Evolutionary conservation across 306 rosid genomes (phyloP), one percentile per base, ranked within the genome.

Genomic region (Lotus japonicus): DNA sequence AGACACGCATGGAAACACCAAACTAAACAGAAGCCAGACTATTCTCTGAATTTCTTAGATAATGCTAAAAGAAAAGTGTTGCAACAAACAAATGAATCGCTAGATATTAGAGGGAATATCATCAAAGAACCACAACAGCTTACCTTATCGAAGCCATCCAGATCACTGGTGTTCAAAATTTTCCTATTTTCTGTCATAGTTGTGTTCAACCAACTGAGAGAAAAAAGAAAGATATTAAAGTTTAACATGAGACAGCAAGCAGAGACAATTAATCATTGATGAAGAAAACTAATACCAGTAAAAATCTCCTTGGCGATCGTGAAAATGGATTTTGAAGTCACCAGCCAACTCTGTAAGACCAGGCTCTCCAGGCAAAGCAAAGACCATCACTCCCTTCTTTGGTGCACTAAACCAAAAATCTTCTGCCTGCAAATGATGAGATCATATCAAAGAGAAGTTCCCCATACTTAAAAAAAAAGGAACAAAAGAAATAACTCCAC

Each of bases 341-440:
- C 99, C 99, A 53, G 53, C 67, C 71, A 95, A 68, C 75, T 95
- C 97, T 4, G 99, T 82, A 71, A 95, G 87, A 75, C 99, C 99
- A 16, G 96, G 97, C 76, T 95, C 97, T 79, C 99, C 99, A 1
- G 96, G 99, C 79, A 90, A 75, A 5, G 95, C 97, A 75, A 95
- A 95, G 73, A 95, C 99, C 96, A 95, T 90, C 55, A 90, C 89
- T 65, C 99, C 97, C 83, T 95, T 90, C 87, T 95, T 95, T 52
- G 99, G 96, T 4, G 99, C 97, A 81, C 86, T 78, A 73, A 90
- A 95, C 97, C 96, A 95, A 87, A 77, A 85, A 75, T 90, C 99
- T 74, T 95, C 97, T 13, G 97, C 87, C 99, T 95, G 87, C 79
- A 67, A 51, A 53, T 73, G 55, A 42, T 55, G 43, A 52, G 58